Conservation (phyloP, 352 stramenopile genomes). For the Pythium dissimile region DNA sequence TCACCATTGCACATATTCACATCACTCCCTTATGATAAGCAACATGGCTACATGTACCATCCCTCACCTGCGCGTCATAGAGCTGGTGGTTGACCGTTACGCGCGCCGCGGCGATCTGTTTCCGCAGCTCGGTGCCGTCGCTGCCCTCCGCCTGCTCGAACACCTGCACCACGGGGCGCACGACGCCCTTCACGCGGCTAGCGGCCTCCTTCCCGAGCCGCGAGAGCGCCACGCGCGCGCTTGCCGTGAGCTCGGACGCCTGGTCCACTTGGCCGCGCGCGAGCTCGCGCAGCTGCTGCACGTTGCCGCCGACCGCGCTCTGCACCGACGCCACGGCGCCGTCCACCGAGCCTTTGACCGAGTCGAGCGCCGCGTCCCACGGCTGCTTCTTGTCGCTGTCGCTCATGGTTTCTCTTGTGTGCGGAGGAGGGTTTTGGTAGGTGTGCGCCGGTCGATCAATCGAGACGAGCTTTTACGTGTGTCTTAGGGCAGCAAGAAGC, state of each 20-base stretch:
- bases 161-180: conserved; percentile 51
- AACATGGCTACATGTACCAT: neutral
- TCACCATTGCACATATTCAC: neutral
- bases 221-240: conserved; percentile 43
- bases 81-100: conserved; percentile 59
- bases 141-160: conserved; percentile 60
- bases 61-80: conserved; percentile 41
- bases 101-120: conserved; percentile 42
- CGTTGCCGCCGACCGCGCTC: conserved; percentile 28
- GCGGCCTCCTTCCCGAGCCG: conserved; percentile 36
- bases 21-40: too few species aligned
- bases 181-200: conserved; percentile 31
- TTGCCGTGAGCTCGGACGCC: conserved; percentile 61
- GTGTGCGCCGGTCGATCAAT: too few species aligned
- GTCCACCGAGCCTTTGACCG: conserved; percentile 47
- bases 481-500: too few species aligned
- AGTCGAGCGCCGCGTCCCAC: conserved; percentile 43
- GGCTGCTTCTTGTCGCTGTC: conserved; percentile 57
- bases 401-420: too few species aligned
- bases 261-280: conserved; percentile 40
- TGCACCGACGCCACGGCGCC: conserved; percentile 45
- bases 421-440: too few species aligned
- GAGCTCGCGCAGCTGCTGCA: conserved; percentile 45
- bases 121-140: conserved; percentile 67
- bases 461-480: too few species aligned